Base-by-base conservation (phyloP, 1,139 yeast genomes). In the Yamadazyma friedrichii region DNA sequence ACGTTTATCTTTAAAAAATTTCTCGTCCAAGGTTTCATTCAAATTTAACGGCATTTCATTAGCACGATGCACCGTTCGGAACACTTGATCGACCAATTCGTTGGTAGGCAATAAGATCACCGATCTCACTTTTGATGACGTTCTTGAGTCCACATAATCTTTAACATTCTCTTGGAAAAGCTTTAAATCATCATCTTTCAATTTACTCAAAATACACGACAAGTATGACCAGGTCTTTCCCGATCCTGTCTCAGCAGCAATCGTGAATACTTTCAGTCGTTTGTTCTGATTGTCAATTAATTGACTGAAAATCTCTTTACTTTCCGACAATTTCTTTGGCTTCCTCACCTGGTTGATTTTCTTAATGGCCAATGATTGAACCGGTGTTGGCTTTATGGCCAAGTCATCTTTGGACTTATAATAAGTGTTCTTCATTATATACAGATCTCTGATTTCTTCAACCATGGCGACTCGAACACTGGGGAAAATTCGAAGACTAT, bases 201-300 rank as follows among this genome's bases (percentile, higher is more conserved):
- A 65, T 49, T 78, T 80, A 40, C 88, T 84, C 39, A 91, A 52
- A 31, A 91, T 50, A 0, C 96, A 89, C 0, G 87, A 80, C 45
- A 91, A 60, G 56, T 91, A 93, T 0, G 97, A 89, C 81, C 96
- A 80, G 0, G 98, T 93, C 59, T 93, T 93, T 8, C 98, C 98
- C 0, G 95, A 84, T 0, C 98, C 98, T 0, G 98, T 93, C 58
- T 93, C 98, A 2, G 97, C 96, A 2, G 97, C 97, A 43, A 93
- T 62, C 3, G 95, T 80, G 64, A 81, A 88, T 0, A 84, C 75
- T 50, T 82, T 82, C 33, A 81, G 61, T 44, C 74, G 69, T 13
- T 59, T 62, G 24, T 44, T 43, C 46, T 67, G 70, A 42, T 70
- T 69, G 31, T 52, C 47, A 40, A 59, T 56, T 44, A 67, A 54